Percentiles rank a stretch among this genome's conserved stretches.
Evolutionary conservation across 2,329 filamentous ascomycete species (phyloP).

Genomic region (Alternaria tenuissima): DNA sequence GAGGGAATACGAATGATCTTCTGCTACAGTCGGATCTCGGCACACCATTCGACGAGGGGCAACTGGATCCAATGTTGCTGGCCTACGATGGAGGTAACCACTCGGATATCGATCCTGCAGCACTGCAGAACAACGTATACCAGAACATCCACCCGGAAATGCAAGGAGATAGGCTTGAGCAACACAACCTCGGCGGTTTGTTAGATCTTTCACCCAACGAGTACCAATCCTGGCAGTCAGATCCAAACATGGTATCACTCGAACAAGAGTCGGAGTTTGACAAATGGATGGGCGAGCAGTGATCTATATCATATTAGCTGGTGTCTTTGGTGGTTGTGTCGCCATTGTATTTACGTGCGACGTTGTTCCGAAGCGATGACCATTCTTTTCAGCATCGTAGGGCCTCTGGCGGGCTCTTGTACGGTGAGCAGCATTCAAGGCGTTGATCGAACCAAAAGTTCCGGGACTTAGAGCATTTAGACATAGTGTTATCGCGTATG

Average conservation of each 20-base stretch:
- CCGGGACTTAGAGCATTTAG: constrained; percentile 12
- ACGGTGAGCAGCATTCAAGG: constrained; percentile 9
- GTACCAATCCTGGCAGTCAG: constrained; percentile 46
- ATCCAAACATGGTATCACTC: constrained; percentile 46
- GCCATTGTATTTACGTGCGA: constrained; percentile 6
- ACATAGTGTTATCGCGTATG: constrained; percentile 11
- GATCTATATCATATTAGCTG: constrained; percentile 8
- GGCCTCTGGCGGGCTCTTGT: neutral
- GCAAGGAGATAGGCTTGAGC: constrained; percentile 40
- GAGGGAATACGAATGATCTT: constrained; percentile 50
- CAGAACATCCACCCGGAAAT: constrained; percentile 43
- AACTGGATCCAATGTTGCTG: constrained; percentile 55
- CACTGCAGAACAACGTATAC: constrained; percentile 37
- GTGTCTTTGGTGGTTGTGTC: constrained; percentile 5
- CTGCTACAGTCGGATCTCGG: constrained; percentile 40
- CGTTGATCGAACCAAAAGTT: constrained; percentile 15
- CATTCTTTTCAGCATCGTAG: constrained; percentile 5
- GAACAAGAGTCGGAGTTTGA: constrained; percentile 57
- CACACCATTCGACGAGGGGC: constrained; percentile 47
- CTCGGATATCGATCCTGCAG: constrained; percentile 27
- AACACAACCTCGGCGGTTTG: constrained; percentile 39
- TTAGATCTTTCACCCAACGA: constrained; percentile 38
- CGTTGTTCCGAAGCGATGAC: constrained; percentile 8
- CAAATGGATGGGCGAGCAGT: constrained; percentile 54
- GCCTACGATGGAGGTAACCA: constrained; percentile 41